Evolutionary conservation across 1,139 yeast genomes (phyloP), one percentile per base, ranked within the genome.

Genomic region (Pneumocystis murina): DNA sequence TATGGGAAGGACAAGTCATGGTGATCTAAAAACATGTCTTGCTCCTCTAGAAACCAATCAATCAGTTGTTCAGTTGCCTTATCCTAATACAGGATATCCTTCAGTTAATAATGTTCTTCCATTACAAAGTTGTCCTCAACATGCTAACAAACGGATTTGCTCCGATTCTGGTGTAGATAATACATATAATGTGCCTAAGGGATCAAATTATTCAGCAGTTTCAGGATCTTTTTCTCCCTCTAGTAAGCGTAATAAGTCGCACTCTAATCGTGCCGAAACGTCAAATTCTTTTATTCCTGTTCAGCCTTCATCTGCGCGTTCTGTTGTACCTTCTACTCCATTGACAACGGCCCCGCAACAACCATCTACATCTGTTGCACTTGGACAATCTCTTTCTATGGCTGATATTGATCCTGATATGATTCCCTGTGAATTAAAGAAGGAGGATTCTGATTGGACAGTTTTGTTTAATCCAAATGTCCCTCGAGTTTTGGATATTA

Each of bases 391-490:
- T 16, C 43, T 60, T 17, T 55, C 62, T 35, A 60, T 61, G 14
- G 60, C 65, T 3, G 48, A 58, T 20, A 62, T 61, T 6, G 65
- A 60, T 33, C 65, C 65, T 12, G 62, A 60, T 60, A 61, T 36
- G 40, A 20, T 62, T 38, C 64, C 64, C 3, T 60, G 64, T 67
- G 81, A 84, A 70, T 90, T 92, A 36, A 84, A 87, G 67, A 84
- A 89, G 20, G 85, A 87, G 73, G 86, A 85, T 68, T 84, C 83
- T 68, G 97, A 90, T 72, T 92, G 90, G 79, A 88, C 87, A 75
- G 88, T 89, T 17, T 82, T 92, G 70, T 91, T 87, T 78, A 92
- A 91, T 76, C 97, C 96, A 57, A 89, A 91, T 28, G 84, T 89
- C 69, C 84, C 86, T 62, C 81, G 83, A 67, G 75, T 78, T 61